Conservation (phyloP, 257 asterid genomes). For the Solanum tarapatanum region DNA sequence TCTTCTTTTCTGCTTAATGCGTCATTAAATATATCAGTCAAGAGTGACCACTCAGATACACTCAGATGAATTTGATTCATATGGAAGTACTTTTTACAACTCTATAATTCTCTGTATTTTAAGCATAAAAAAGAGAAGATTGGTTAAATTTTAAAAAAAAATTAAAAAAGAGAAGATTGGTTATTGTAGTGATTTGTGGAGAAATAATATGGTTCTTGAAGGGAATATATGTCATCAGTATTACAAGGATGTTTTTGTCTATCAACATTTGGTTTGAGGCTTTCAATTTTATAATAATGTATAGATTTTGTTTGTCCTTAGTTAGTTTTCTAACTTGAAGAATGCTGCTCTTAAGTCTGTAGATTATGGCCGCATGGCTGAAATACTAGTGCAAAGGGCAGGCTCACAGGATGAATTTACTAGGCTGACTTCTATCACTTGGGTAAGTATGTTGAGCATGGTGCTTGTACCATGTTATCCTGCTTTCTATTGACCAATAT, state of each 20-base stretch:
- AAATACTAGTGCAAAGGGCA: slow-evolving; percentile 94
- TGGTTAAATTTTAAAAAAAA: not conserved
- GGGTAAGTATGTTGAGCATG: slow-evolving; percentile 47
- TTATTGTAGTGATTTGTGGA: not conserved
- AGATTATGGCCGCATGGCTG: slow-evolving; percentile 99
- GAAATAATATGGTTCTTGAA: not conserved
- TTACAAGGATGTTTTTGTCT: not conserved
- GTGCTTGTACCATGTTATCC: slow-evolving; percentile 1
- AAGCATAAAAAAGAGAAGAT: not conserved
- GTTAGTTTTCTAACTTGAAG: slow-evolving; percentile 21
- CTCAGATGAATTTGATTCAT: not conserved
- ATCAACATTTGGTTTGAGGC: not conserved
- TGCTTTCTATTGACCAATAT: not conserved
- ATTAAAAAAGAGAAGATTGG: not conserved
- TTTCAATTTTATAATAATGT: not conserved
- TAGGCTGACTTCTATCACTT: slow-evolving; percentile 87
- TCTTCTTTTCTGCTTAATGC: not conserved
- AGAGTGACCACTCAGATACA: not conserved
- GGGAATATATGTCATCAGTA: not conserved
- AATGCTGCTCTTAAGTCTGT: slow-evolving; percentile 66
- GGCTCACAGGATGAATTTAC: slow-evolving; percentile 92
- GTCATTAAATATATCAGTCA: not conserved
- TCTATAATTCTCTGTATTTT: not conserved
- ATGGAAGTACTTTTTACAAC: not conserved
- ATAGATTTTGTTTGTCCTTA: slow-evolving; percentile 3